phyloP scores from a whole-genome alignment of 305 asterid genomes.

The Solanum aculeatissimum region DNA sequence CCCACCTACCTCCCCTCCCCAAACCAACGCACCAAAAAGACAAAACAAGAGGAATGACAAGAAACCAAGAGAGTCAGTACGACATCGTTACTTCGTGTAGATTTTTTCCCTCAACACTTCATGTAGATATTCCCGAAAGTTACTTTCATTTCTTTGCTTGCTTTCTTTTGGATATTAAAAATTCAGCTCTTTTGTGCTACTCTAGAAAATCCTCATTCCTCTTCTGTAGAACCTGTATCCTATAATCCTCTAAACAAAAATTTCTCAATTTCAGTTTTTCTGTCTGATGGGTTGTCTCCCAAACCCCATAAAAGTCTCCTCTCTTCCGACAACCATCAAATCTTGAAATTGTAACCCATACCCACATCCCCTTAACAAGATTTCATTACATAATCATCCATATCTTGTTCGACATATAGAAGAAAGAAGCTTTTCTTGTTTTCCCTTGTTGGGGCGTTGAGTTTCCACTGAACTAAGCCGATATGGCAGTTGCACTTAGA shows the following conservation, averaged over 20 bases:
- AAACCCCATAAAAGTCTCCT: neutral
- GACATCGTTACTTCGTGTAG: neutral
- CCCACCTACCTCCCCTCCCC: too few species aligned
- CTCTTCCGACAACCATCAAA: neutral
- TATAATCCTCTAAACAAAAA: neutral
- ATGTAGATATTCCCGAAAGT: neutral
- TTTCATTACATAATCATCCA: neutral
- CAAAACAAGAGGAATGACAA: neutral
- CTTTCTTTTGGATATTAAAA: neutral
- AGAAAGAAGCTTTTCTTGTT: neutral
- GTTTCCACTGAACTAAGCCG: constrained; percentile 7
- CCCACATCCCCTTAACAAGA: neutral
- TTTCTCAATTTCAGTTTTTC: neutral
- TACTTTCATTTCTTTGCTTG: neutral
- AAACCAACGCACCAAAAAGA: neutral
- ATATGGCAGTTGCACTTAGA: constrained; percentile 88
- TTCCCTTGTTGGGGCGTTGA: neutral
- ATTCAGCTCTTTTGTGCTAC: neutral
- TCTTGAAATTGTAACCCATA: neutral
- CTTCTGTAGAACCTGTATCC: neutral
- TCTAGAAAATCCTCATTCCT: neutral
- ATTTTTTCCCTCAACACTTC: neutral
- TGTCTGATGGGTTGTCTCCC: neutral
- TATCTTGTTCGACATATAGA: neutral
- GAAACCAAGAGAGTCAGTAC: neutral